Conservation (phyloP, 306 rosid species). For the Hippophae gyantsensis region DNA sequence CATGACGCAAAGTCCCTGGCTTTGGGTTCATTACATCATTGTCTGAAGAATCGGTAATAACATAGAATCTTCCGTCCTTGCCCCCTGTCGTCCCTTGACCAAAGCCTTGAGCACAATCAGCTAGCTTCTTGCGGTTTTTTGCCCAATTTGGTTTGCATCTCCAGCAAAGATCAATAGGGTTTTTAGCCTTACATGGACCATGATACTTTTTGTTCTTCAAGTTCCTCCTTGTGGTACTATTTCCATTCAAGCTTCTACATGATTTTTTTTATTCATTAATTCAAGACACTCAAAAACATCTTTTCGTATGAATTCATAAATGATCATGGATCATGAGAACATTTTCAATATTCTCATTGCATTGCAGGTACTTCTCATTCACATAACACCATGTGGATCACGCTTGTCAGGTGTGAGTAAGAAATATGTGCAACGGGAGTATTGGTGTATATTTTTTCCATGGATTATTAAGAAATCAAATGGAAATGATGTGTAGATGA, state of each 20-base stretch:
- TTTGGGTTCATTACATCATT: constrained; percentile 27
- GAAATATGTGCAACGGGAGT: too few species aligned
- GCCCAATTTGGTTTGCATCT: constrained; percentile 41
- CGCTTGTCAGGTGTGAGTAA: too few species aligned
- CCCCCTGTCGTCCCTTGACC: constrained; percentile 40
- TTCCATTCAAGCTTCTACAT: background rate
- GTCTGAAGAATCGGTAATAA: constrained; percentile 31
- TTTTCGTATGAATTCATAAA: background rate
- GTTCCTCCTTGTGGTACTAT: background rate
- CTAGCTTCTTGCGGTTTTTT: constrained; percentile 31
- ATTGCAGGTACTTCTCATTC: too few species aligned
- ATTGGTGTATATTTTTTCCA: too few species aligned
- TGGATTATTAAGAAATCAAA: too few species aligned
- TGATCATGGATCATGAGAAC: too few species aligned
- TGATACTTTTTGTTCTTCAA: background rate
- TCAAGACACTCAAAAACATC: background rate
- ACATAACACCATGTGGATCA: too few species aligned
- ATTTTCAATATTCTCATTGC: too few species aligned
- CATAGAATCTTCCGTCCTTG: constrained; percentile 30
- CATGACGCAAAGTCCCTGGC: constrained; percentile 34
- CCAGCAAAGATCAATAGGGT: constrained; percentile 22
- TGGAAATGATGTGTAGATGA: too few species aligned
- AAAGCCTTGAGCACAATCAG: constrained; percentile 38
- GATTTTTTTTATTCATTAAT: too few species aligned
- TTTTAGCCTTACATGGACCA: constrained; percentile 26